Conservation (phyloP, 2,329 filamentous ascomycete genomes). For the Penicillium glabrum region DNA sequence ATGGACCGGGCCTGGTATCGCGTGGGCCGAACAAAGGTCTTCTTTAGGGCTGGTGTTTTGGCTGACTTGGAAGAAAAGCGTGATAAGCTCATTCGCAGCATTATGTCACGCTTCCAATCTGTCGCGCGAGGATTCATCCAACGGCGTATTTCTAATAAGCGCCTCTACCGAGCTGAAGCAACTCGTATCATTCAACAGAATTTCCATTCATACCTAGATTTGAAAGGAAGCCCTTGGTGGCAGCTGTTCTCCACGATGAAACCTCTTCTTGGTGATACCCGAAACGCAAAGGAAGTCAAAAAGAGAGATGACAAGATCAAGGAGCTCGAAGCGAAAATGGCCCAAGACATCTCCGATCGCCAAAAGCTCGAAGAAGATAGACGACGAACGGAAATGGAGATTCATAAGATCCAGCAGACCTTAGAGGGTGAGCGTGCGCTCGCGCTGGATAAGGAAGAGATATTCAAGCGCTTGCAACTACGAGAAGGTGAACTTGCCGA, state of each 20-base stretch:
- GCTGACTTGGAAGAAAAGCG: conserved; percentile 96
- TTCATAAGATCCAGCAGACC: conserved; percentile 86
- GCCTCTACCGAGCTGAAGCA: conserved; percentile 89
- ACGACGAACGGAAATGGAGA: conserved; percentile 80
- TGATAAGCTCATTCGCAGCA: conserved; percentile 87
- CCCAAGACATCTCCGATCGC: conserved; percentile 70
- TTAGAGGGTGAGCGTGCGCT: conserved; percentile 95
- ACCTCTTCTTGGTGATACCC: conserved; percentile 85
- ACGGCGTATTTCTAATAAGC: conserved; percentile 84
- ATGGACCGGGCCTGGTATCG: conserved; percentile 86
- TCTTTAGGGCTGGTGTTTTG: conserved; percentile 93
- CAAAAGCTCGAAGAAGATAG: conserved; percentile 87
- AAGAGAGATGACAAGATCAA: conserved; percentile 92
- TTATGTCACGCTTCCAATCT: conserved; percentile 91
- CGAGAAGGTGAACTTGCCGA: conserved; percentile 92
- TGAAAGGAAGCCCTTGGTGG: conserved; percentile 97
- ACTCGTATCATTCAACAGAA: conserved; percentile 94
- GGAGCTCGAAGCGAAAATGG: conserved; percentile 80
- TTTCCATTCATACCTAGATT: conserved; percentile 84
- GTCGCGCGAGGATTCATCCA: conserved; percentile 87
- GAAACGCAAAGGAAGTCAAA: conserved; percentile 91
- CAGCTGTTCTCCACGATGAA: conserved; percentile 92
- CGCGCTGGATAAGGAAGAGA: conserved; percentile 96
- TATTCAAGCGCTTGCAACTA: conserved; percentile 91
- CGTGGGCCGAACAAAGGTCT: conserved; percentile 94